Base-by-base conservation (phyloP, 805 yeast species). In the Nakazawaea wickerhamii region DNA sequence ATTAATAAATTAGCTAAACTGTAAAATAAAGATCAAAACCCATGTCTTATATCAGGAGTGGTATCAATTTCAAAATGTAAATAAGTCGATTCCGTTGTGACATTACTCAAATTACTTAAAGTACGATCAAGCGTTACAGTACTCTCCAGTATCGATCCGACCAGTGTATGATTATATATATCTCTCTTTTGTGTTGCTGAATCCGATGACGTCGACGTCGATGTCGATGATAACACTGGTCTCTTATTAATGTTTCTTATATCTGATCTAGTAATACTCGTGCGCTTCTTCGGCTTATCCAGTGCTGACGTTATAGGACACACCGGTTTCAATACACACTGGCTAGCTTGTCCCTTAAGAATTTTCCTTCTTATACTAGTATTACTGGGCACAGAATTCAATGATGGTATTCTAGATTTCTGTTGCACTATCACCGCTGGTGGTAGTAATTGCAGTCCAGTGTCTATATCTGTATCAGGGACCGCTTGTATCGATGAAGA, bases 241-340 rank as follows among this genome's bases (percentile, higher is more conserved):
- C n/a, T n/a, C n/a, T n/a, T n/a, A n/a, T n/a, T n/a, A n/a, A n/a
- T 33, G 8, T 17, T 34, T 23, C 11, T 6, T 22, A 34, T 14
- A 34, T 34, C 38, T 22, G 38, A 34, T 15, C 38, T 34, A 14
- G 38, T 34, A n/a, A 34, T 19, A 22, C 38, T 34, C 9, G n/a
- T 21, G n/a, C 21, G 10, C n/a, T 33, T 34, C 38, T 23, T 34
- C 5, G 31, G 11, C 7, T 8, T 28, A 4, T 28, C n/a, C n/a
- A n/a, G n/a, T n/a, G n/a, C n/a, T n/a, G n/a, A n/a, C n/a, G n/a
- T n/a, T n/a, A n/a, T n/a, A n/a, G n/a, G n/a, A n/a, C n/a, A n/a
- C n/a, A n/a, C n/a, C n/a, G n/a, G n/a, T n/a, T n/a, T n/a, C n/a
- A n/a, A n/a, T n/a, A n/a, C n/a, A n/a, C n/a, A n/a, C n/a, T n/a